A percentile compares a stretch with the other conserved stretches of the same genome.
Evolutionary conservation across 2,329 filamentous ascomycete genomes (phyloP).

Genomic region (Talaromyces islandicus): DNA sequence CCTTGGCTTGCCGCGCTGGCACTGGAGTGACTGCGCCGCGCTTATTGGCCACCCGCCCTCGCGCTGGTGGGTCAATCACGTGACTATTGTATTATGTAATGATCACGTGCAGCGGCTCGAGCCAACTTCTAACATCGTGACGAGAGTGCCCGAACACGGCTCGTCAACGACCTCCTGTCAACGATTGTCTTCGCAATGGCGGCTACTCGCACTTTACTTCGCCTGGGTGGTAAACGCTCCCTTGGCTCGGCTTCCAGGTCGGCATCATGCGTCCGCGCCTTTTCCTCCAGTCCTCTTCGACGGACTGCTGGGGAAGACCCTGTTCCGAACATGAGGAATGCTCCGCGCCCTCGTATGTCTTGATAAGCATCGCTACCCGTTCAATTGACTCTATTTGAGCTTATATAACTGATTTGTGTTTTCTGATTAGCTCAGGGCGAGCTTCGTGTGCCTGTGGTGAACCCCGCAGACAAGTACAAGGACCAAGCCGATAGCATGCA

Average conservation of each 20-base stretch:
- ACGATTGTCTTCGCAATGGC: conserved; percentile 31
- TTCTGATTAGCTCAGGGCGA: conserved; percentile 45
- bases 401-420: conserved; percentile 4
- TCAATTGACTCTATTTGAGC: conserved; percentile 4
- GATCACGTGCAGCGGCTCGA: conserved; percentile 7
- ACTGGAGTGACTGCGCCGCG: conserved; percentile 1
- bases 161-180: background rate
- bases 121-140: conserved; percentile 7
- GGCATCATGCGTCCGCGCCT: conserved; percentile 28
- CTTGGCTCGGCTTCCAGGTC: conserved; percentile 29
- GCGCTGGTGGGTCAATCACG: background rate
- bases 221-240: conserved; percentile 36
- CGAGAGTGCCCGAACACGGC: background rate
- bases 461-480: conserved; percentile 88
- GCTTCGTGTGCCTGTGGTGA: conserved; percentile 73
- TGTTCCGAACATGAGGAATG: conserved; percentile 59
- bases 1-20: conserved; percentile 13
- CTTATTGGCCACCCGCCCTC: background rate
- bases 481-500: conserved; percentile 83
- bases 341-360: conserved; percentile 45
- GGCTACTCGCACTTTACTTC: conserved; percentile 40
- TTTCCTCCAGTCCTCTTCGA: conserved; percentile 35
- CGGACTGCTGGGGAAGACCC: conserved; percentile 33
- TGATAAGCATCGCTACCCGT: background rate
- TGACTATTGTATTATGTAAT: conserved; percentile 1